Evolutionary conservation across 2,329 filamentous ascomycete genomes (phyloP).

Genomic region (Volutella citrinella): DNA sequence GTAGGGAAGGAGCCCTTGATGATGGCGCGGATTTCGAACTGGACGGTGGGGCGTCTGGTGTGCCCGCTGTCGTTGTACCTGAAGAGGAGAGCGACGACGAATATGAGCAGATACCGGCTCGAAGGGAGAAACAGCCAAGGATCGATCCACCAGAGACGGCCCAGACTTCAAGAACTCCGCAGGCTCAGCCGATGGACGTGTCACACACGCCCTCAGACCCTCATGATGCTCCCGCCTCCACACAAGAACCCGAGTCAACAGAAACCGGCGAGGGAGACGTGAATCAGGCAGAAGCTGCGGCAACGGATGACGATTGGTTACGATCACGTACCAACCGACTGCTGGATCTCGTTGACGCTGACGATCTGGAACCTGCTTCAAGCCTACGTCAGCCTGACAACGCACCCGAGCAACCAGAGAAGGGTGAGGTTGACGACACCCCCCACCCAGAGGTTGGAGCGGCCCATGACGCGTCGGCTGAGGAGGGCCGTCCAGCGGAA

Average conservation of each 20-base stretch:
- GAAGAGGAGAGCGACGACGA: constrained; percentile 69
- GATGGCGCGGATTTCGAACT: constrained; percentile 25
- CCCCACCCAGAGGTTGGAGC: constrained; percentile 12
- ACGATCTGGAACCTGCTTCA: constrained; percentile 41
- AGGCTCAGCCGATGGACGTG: constrained; percentile 17
- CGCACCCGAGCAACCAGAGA: constrained; percentile 16
- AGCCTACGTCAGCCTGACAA: constrained; percentile 13
- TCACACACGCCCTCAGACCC: constrained; percentile 10
- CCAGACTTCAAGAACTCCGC: constrained; percentile 15
- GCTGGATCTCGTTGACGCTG: constrained; percentile 78
- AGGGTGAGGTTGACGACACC: constrained; percentile 13
- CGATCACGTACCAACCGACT: constrained; percentile 83
- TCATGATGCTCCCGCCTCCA: constrained; percentile 11
- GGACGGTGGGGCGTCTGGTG: constrained; percentile 16
- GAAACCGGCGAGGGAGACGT: constrained; percentile 18
- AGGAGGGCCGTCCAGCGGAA: constrained; percentile 24
- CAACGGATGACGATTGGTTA: constrained; percentile 87
- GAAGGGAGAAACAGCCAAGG: constrained; percentile 45
- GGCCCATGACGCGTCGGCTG: constrained; percentile 16
- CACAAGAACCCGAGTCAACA: constrained; percentile 18
- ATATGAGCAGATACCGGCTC: constrained; percentile 64
- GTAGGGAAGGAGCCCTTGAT: constrained; percentile 32
- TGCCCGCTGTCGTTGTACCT: constrained; percentile 35
- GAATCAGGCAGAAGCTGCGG: constrained; percentile 33
- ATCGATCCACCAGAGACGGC: constrained; percentile 25